Conservation (phyloP, 306 rosid species). For the Mimosa bimucronata region DNA sequence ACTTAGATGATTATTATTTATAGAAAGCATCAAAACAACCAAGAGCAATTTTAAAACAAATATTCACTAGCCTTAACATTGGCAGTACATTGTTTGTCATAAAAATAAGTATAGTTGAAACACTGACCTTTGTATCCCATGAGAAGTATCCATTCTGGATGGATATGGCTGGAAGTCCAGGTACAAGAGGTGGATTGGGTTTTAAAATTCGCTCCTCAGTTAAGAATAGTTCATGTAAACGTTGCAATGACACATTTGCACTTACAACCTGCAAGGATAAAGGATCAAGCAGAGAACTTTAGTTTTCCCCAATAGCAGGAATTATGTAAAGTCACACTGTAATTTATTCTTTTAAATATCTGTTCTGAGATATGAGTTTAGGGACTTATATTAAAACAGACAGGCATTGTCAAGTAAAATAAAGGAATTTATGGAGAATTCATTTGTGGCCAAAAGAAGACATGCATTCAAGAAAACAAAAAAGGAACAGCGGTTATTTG, state of each 20-base stretch:
- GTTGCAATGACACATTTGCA: conserved; percentile 83
- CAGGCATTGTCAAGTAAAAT: not conserved
- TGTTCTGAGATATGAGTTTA: not conserved
- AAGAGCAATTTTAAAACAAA: conserved; percentile 8
- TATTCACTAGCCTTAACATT: not conserved
- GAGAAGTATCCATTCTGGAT: conserved; percentile 77
- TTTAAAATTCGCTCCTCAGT: conserved; percentile 61
- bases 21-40: not conserved
- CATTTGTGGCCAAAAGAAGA: not conserved
- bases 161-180: conserved; percentile 75
- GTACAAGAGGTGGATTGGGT: conserved; percentile 69
- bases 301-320: not conserved
- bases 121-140: conserved; percentile 76
- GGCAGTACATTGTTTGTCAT: not conserved
- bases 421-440: not conserved
- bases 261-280: conserved; percentile 65
- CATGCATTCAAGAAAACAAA: not conserved
- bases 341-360: not conserved
- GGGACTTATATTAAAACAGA: not conserved
- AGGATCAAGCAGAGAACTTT: not conserved
- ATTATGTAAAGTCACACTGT: not conserved
- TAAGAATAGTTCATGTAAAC: conserved; percentile 76
- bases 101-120: conserved; percentile 14
- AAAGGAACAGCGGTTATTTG: not conserved
- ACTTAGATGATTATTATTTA: not conserved